phyloP scores from a whole-genome alignment of 2,329 filamentous ascomycete genomes.

The Zalaria sp. region DNA sequence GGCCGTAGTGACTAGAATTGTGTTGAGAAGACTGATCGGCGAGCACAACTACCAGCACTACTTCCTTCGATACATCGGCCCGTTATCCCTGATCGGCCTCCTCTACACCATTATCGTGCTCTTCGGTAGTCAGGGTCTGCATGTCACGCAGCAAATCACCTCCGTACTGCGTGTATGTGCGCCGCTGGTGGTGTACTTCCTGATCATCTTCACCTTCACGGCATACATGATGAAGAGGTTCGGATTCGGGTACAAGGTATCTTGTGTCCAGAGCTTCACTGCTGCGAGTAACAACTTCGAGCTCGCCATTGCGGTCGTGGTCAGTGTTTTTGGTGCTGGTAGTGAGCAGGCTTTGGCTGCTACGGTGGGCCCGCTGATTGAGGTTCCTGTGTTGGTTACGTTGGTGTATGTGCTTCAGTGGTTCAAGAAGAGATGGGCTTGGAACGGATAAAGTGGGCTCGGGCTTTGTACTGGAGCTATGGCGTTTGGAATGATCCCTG shows the following conservation, averaged over 20 bases:
- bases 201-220: slow-evolving; percentile 58
- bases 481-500: too few relatives aligned
- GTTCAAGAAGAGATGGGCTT: slow-evolving; percentile 40
- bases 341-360: slow-evolving; percentile 71
- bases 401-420: slow-evolving; percentile 62
- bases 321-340: slow-evolving; percentile 63
- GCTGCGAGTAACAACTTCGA: slow-evolving; percentile 92
- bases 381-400: slow-evolving; percentile 67
- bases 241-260: slow-evolving; percentile 60
- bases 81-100: slow-evolving; percentile 68
- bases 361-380: slow-evolving; percentile 74
- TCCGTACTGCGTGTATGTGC: slow-evolving; percentile 70
- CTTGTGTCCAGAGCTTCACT: slow-evolving; percentile 70
- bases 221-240: slow-evolving; percentile 46
- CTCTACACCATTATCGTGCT: slow-evolving; percentile 78
- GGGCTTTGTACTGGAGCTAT: too few relatives aligned
- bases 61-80: slow-evolving; percentile 57
- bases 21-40: slow-evolving; percentile 40
- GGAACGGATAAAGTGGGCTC: slow-evolving; percentile 23
- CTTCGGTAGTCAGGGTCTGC: slow-evolving; percentile 66
- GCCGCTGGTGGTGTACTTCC: slow-evolving; percentile 70
- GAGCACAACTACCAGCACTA: slow-evolving; percentile 49
- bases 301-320: slow-evolving; percentile 74
- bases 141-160: slow-evolving; percentile 70
- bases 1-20: slow-evolving; percentile 61